Evolutionary conservation across 768 basidiomycete species (phyloP).

Genomic region (Termitomyces sp.): DNA sequence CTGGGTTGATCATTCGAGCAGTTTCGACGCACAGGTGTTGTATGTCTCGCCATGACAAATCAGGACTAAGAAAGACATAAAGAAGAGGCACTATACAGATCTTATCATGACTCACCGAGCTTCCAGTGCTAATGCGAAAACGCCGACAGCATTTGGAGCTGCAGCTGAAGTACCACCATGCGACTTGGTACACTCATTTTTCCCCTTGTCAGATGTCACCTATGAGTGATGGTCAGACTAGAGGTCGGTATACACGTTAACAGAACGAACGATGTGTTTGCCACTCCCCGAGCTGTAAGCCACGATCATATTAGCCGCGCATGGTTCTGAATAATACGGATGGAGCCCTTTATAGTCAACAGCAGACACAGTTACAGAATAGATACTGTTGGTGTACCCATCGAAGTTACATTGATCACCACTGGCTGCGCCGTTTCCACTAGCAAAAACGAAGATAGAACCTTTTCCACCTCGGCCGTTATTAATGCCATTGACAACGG

Average conservation of each 20-base stretch:
- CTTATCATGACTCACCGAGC: slow-evolving; percentile 53
- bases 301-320: slow-evolving; percentile 94
- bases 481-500: slow-evolving; percentile 89
- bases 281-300: slow-evolving; percentile 95
- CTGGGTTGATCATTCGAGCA: slow-evolving; percentile 72
- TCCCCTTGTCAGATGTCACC: slow-evolving; percentile 93
- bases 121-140: slow-evolving; percentile 86
- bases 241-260: slow-evolving; percentile 6
- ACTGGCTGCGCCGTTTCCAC: slow-evolving; percentile 87
- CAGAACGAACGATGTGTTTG: slow-evolving; percentile 75
- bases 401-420: slow-evolving; percentile 99
- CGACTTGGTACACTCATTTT: slow-evolving; percentile 67
- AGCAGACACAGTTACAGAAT: slow-evolving; percentile 93
- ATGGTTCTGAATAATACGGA: slow-evolving; percentile 97
- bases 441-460: slow-evolving; percentile 94
- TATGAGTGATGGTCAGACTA: slow-evolving; percentile 24
- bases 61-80: slow-evolving; percentile 51
- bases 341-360: slow-evolving; percentile 91
- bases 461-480: slow-evolving; percentile 88
- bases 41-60: slow-evolving; percentile 94
- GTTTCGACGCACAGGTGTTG: slow-evolving; percentile 84
- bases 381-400: slow-evolving; percentile 97
- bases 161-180: slow-evolving; percentile 99
- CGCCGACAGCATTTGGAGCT: slow-evolving; percentile 93
- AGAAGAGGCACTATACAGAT: background rate